Conservation (phyloP, 306 rosid genomes). For the Heteromeles arbutifolia region DNA sequence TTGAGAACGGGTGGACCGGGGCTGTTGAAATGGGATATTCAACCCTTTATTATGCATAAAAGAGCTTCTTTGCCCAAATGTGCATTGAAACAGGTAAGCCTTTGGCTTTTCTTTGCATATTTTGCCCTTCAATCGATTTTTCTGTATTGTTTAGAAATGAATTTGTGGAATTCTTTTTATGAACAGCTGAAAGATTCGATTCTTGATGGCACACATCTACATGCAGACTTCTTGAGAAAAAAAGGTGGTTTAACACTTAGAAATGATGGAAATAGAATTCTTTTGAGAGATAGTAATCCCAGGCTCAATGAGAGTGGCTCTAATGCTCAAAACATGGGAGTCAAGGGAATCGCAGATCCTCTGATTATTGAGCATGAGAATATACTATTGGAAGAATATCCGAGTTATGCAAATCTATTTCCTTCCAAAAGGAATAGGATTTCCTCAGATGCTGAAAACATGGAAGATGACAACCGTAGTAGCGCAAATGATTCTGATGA, state of each 20-base stretch:
- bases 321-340: slow-evolving; percentile 22
- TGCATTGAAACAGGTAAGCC: slow-evolving; percentile 52
- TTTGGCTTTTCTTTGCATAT: slow-evolving; percentile 11
- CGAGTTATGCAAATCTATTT: slow-evolving; percentile 11
- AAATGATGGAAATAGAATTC: slow-evolving; percentile 15
- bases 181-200: slow-evolving; percentile 65
- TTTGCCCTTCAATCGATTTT: slow-evolving; percentile 3
- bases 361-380: slow-evolving; percentile 19
- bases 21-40: slow-evolving; percentile 42
- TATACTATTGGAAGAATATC: slow-evolving; percentile 12
- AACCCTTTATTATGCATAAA: slow-evolving; percentile 42
- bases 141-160: slow-evolving; percentile 10
- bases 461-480: neutral
- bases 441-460: neutral
- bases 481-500: slow-evolving; percentile 18
- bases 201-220: slow-evolving; percentile 49
- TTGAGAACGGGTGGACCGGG: slow-evolving; percentile 25
- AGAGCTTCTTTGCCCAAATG: slow-evolving; percentile 39
- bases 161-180: slow-evolving; percentile 2
- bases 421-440: slow-evolving; percentile 35
- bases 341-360: slow-evolving; percentile 21
- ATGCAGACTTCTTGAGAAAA: slow-evolving; percentile 42
- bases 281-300: slow-evolving; percentile 13
- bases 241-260: slow-evolving; percentile 38
- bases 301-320: slow-evolving; percentile 21